Evolutionary conservation across 768 basidiomycete species (phyloP), one percentile per base, ranked within the genome.

Genomic region (Pleurotus tuoliensis): DNA sequence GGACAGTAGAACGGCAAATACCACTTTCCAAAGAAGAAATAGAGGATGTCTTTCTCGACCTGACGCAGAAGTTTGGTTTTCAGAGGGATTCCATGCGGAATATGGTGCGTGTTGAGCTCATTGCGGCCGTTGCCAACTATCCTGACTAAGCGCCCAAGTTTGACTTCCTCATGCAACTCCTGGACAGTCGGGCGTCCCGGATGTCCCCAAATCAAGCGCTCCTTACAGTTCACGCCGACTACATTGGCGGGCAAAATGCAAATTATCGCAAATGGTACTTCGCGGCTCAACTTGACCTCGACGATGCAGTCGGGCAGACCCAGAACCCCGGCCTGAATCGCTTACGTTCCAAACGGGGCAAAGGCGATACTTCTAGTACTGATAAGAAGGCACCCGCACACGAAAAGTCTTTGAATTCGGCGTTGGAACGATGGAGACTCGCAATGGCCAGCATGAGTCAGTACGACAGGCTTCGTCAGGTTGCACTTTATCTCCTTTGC

Each of bases 221-320:
- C 20, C 78, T 97, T 55, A 98, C 95, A 0, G 81, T 99, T 2
- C 97, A 99, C 65, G 97, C 96, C 57, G 97, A 98, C 70, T 99
- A 98, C 72, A 98, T 99, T 64, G 97, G 97, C 18, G 97, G 97
- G 3, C 91, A 96, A 70, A 89, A 98, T 65, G 93, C 97, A 49
- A 98, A 98, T 76, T 98, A 98, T 75, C 91, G 97, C 59, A 98
- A 98, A 75, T 98, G 97, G 97, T 99, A 99, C 76, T 99, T 98
- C 71, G 97, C 96, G 25, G 94, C 96, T 16, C 97, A 99, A 71
- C 86, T 99, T 58, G 96, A 98, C 70, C 88, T 98, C 43, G 97
- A 99, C 70, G 97, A 99, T 63, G 96, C 94, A 47, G 87, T 98
- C 53, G 97, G 96, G 25, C 84, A 90, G 58, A 81, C 82, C 5